Base-by-base conservation (phyloP, 257 asterid genomes). In the Scutellaria minor region DNA sequence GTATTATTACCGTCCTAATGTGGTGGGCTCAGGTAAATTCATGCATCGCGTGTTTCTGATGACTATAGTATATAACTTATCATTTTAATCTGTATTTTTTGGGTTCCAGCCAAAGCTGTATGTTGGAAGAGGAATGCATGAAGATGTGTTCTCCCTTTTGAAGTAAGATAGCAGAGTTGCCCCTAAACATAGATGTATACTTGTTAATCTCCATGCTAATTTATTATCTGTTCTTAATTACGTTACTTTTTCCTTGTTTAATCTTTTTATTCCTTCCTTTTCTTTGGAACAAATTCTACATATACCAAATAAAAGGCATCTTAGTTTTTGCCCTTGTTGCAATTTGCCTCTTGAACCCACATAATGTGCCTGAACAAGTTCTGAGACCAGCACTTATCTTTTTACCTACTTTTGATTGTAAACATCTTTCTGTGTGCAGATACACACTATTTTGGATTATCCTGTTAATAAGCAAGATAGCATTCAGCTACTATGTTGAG, bases 41-140 rank as follows among this genome's bases (percentile, higher is more conserved):
- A 5, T 52, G 6, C 66, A 7, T 51, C 59, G 44, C 72, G 71
- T 71, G 48, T 31, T 57, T 62, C 22, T 48, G 15, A 70, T n/a
- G 57, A 42, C 14, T 69, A 65, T 62, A 56, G 52, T 74, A 39
- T 63, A 66, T 20, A 48, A 54, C 52, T 66, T 73, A 71, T 74
- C 65, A 54, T 54, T 61, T 74, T 78, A 67, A 80, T 46, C 6
- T 67, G 5, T 66, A 74, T 41, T 15, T 63, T 57, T 45, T 31
- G 57, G 51, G 53, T 77, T 82, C 73, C 91, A 95, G 99, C 99
- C 99, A 50, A 92, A 90, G 90, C 85, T 88, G 68, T 95, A 90
- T 75, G 85, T 95, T 81, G 99, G 98, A 87, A 87, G 99, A 89
- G 99, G 99, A 82, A 92, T 95, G 99, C 99, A 92, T 59, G 99